A percentile compares a stretch with the other conserved stretches of the same genome.
Conservation (phyloP, 2,329 filamentous ascomycete species). For the Apiospora aurea region DNA sequence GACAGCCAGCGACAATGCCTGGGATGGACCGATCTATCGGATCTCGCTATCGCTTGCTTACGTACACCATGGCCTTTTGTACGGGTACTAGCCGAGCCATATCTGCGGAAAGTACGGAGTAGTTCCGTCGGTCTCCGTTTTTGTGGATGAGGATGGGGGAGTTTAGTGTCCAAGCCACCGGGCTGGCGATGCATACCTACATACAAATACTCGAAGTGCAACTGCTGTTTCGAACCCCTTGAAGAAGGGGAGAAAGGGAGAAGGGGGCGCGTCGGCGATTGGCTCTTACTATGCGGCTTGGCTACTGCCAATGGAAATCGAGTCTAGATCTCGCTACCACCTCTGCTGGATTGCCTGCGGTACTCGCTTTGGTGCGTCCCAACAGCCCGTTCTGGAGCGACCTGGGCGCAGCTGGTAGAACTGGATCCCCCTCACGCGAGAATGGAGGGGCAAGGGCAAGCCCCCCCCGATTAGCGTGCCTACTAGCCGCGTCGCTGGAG, state of each 20-base stretch:
- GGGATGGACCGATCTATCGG: neutral
- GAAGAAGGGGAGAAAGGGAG: neutral
- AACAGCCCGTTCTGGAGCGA: neutral
- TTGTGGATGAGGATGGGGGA: neutral
- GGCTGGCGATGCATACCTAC: neutral
- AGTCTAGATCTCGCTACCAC: neutral
- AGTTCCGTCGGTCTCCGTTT: neutral
- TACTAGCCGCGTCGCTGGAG: neutral
- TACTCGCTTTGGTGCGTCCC: neutral
- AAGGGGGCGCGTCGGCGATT: neutral
- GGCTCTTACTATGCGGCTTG: neutral
- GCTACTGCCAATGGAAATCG: neutral
- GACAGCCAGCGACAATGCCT: neutral
- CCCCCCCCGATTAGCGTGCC: conserved; percentile 8
- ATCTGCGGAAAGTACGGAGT: neutral
- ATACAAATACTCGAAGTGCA: neutral
- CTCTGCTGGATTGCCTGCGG: neutral
- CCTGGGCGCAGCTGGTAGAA: neutral
- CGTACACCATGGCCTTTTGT: neutral
- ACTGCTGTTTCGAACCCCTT: neutral
- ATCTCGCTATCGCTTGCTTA: neutral
- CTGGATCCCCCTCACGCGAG: conserved; percentile 8
- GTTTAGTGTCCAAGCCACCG: neutral
- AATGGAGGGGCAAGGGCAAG: conserved; percentile 13
- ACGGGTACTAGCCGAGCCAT: neutral